Evolutionary conservation across 2,329 filamentous ascomycete species (phyloP), one percentile per base, ranked within the genome.

Genomic region (Aspergillus arachidicola): DNA sequence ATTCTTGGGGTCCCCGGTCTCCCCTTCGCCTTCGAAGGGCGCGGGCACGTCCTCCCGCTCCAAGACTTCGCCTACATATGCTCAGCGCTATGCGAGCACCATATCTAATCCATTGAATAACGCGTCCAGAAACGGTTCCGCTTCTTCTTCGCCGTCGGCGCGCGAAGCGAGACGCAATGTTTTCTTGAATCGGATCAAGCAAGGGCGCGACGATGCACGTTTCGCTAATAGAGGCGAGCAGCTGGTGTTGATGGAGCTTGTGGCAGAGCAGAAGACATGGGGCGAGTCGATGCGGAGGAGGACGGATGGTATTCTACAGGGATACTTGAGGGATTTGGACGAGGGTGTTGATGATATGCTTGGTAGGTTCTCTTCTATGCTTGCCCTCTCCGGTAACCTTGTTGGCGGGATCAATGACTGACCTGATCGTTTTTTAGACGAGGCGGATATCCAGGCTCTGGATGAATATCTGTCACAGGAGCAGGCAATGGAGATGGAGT

Each of bases 191-290:
- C 75, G 77, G 26, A 73, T 82, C 21, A 76, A 75, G 56, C 71
- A 70, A n/a, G 75, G 76, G 48, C 77, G 80, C 34, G 78, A 81
- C 16, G 69, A 72, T 41, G 74, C 71, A 0, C 74, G 77, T 9
- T 79, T 78, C 60, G 75, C 79, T 64, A 72, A 71, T 66, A 78
- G 73, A 66, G 79, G 75, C 67, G 83, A 76, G 69, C 80, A 75
- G 74, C 75, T 78, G 63, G 77, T 75, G 73, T 78, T 71, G 67
- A 78, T 75, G 77, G 81, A 82, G 64, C 75, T 75, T 70, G 68
- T 76, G 60, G 74, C 71, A 59, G 78, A 76, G 68, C 72, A 75
- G 70, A 73, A 72, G 65, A 66, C 67, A 57, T 81, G 80, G 76
- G 75, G 76, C 34, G 78, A 79, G 65, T 64, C 60, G 30, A 80